Percentiles rank a stretch among this genome's conserved stretches.
phyloP scores from a whole-genome alignment of 352 stramenopile genomes.

The Hyaloperonospora brassicae region DNA sequence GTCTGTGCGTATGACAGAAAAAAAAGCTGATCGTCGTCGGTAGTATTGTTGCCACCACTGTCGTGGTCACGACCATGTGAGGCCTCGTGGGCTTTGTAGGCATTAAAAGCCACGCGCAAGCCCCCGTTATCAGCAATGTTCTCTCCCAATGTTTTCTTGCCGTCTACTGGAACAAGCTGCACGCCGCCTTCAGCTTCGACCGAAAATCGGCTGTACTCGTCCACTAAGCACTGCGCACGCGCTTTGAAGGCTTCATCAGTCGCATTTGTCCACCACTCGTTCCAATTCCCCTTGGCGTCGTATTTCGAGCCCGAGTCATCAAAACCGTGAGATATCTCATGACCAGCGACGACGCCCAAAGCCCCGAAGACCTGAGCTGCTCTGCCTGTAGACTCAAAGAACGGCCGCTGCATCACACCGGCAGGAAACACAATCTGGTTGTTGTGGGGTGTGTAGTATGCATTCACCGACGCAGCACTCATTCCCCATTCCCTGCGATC shows the following conservation, averaged over 20 bases:
- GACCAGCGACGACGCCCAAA: constrained; percentile 87
- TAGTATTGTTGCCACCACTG: constrained; percentile 11
- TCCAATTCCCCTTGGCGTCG: constrained; percentile 79
- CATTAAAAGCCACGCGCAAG: constrained; percentile 43
- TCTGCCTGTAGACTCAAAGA: constrained; percentile 76
- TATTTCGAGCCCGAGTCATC: constrained; percentile 87
- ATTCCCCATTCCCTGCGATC: constrained; percentile 77
- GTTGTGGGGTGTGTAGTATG: constrained; percentile 49
- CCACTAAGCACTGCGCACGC: constrained; percentile 43
- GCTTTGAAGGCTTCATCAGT: constrained; percentile 63
- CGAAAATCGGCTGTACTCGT: constrained; percentile 44
- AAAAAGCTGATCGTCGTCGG: constrained; percentile 53
- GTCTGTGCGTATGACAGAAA: constrained; percentile 59
- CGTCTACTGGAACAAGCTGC: constrained; percentile 42
- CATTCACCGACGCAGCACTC: constrained; percentile 87
- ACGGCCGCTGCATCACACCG: constrained; percentile 88
- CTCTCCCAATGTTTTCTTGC: constrained; percentile 54
- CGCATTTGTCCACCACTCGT: constrained; percentile 85
- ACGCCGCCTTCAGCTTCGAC: constrained; percentile 26
- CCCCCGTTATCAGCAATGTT: constrained; percentile 77
- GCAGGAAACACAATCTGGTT: constrained; percentile 92
- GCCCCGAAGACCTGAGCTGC: constrained; percentile 87
- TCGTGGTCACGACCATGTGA: constrained; percentile 10
- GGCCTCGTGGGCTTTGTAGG: constrained; percentile 29
- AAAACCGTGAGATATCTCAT: constrained; percentile 93